These are phyloP conservation scores for Huntiella omanensis DNA, from an alignment of 2,329 filamentous ascomycete genomes.

Conservation along the genomic window DNA sequence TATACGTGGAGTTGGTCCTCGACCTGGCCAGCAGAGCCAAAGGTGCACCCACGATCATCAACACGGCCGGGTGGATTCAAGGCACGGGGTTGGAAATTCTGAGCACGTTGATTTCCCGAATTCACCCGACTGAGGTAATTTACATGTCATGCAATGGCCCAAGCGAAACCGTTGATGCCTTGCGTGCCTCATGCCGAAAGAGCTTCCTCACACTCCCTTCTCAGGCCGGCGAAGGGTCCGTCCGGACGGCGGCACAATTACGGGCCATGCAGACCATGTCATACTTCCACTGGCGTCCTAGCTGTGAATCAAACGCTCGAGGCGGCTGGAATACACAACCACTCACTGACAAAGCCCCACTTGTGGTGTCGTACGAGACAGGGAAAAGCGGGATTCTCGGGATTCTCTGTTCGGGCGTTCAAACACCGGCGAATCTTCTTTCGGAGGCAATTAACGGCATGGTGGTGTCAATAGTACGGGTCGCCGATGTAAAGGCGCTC, in stretches of 20 bases:
- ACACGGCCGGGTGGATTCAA: conserved; percentile 57
- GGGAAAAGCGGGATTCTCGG: conserved; percentile 36
- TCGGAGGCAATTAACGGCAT: conserved; percentile 50
- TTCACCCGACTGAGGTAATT: conserved; percentile 42
- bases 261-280: conserved; percentile 62
- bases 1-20: conserved; percentile 44
- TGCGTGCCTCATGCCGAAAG: conserved; percentile 26
- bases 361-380: conserved; percentile 41
- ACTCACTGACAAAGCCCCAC: conserved; percentile 37
- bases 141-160: conserved; percentile 50
- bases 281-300: conserved; percentile 42
- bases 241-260: conserved; percentile 45
- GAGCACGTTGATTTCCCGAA: conserved; percentile 31
- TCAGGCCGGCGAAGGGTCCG: conserved; percentile 33
- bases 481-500: conserved; percentile 36
- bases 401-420: conserved; percentile 48
- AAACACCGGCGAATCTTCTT: conserved; percentile 37
- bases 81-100: conserved; percentile 51
- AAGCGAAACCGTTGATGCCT: conserved; percentile 33
- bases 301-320: not conserved
- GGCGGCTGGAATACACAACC: conserved; percentile 33
- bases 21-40: conserved; percentile 44
- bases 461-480: conserved; percentile 45
- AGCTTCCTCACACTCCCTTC: conserved; percentile 37
- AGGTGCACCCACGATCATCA: conserved; percentile 44